phyloP scores from a whole-genome alignment of 2,329 filamentous ascomycete genomes.

The Coniochaeta prunicola region DNA sequence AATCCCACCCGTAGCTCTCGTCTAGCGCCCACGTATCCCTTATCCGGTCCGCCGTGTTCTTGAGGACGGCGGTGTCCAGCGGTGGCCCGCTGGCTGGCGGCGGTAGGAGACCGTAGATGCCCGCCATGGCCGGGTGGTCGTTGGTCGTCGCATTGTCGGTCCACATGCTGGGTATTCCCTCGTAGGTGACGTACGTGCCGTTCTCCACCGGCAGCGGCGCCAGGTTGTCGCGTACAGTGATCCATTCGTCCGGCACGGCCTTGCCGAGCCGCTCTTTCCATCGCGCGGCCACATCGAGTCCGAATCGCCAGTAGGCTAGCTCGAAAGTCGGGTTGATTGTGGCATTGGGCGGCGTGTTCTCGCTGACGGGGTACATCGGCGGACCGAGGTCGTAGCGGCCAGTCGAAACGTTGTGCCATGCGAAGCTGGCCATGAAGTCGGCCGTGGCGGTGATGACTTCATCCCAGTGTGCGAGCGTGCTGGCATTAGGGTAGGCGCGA shows the following conservation, averaged over 20 bases:
- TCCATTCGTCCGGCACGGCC: slow-evolving; percentile 37
- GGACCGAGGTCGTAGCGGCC: slow-evolving; percentile 41
- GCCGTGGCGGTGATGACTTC: slow-evolving; percentile 40
- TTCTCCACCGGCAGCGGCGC: slow-evolving; percentile 43
- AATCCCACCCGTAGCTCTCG: slow-evolving; percentile 36
- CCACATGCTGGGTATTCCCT: slow-evolving; percentile 39
- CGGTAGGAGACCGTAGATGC: slow-evolving; percentile 34
- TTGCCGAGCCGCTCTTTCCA: slow-evolving; percentile 44
- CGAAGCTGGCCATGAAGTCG: slow-evolving; percentile 53
- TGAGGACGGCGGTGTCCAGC: slow-evolving; percentile 26
- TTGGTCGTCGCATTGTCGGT: slow-evolving; percentile 26
- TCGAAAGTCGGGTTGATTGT: slow-evolving; percentile 55
- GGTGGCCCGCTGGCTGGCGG: slow-evolving; percentile 25
- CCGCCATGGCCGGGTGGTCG: slow-evolving; percentile 35
- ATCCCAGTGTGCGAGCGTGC: slow-evolving; percentile 46
- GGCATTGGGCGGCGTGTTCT: slow-evolving; percentile 50
- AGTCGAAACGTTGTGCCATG: slow-evolving; percentile 44
- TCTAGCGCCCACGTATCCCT: slow-evolving; percentile 29
- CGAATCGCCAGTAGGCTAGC: slow-evolving; percentile 55
- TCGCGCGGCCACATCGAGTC: slow-evolving; percentile 41
- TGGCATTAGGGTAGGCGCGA: slow-evolving; percentile 31
- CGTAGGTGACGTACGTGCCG: slow-evolving; percentile 46
- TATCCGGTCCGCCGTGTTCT: slow-evolving; percentile 30
- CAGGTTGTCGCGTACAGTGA: slow-evolving; percentile 39
- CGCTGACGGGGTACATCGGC: slow-evolving; percentile 38